Base-by-base conservation (phyloP, 768 basidiomycete species). In the Postia placenta region DNA sequence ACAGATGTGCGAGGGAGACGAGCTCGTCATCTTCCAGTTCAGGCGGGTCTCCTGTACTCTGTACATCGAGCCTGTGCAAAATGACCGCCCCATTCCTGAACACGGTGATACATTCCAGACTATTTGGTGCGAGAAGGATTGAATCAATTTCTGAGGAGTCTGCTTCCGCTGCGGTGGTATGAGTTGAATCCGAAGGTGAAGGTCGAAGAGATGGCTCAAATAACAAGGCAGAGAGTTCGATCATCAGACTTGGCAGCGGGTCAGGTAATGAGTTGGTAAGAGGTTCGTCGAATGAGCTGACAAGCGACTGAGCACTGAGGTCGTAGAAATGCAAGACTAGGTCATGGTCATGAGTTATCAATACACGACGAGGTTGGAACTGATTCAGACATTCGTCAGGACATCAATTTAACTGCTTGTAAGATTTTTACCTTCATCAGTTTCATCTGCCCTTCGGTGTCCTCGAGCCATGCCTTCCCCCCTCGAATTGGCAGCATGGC, bases 261-360 rank as follows among this genome's bases (percentile, higher is more conserved):
- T 73, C 71, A 0, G 92, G 91, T 57, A 81, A 92, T 49, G 81
- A 73, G 46, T 74, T 69, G 22, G 74, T 66, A 1, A 90, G 62
- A 3, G 84, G 78, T 9, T 71, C 20, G 11, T 56, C 69, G 3
- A 73, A 70, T 5, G 67, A 64, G 40, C 67, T 66, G 28, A 78
- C 67, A 2, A 90, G 67, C 2, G 91, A 70, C 24, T 85, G 82
- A 3, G 80, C 74, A 47, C 87, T 89, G 36, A 83, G 64, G 62
- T 95, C 91, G 55, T 80, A 79, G 63, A 93, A 87, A 47, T 75
- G 78, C 17, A 93, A 66, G 4, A 74, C 76, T 17, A 81, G 68
- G 60, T 92, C 82, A 9, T 68, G 66, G 58, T 87, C 81, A 47
- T 69, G 70, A 0, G 85, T 85, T 2, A 87, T 63, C 17, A 88